Evolutionary conservation across 1,284 basidiomycete species (phyloP), one percentile per base, ranked within the genome.

Genomic region (Cryptococcus floricola): DNA sequence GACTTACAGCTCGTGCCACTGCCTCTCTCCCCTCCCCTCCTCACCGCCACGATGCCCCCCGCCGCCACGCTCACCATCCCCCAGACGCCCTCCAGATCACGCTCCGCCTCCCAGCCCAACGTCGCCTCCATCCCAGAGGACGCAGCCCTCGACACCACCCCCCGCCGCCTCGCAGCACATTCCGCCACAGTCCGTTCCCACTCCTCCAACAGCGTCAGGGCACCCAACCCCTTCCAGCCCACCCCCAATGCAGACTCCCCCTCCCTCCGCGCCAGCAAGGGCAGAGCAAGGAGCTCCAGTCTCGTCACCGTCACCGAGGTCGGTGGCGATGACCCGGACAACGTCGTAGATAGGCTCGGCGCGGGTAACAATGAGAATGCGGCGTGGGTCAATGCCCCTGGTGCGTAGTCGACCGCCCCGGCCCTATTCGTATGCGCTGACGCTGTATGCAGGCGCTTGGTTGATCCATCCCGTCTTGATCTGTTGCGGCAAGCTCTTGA

Each of bases 321-420:
- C 53, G 88, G 87, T 39, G 86, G 87, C 65, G 83, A 86, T 62
- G 84, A 85, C 18, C 81, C 85, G 47, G 89, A 93, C 69, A 87
- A 89, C 65, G 80, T 86, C 5, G 83, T 90, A 19, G 91, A 77
- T 58, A 66, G 94, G 77, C 83, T 89, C 64, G 86, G 85, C 61
- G 84, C 86, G 44, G 91, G 89, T 66, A 82, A 85, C 51, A 97
- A 98, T 74, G 85, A 91, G 67, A 99, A 99, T 75, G 93, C 92
- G 9, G 87, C 93, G 70, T 99, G 95, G 95, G 96, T 98, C 69
- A 97, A 99, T 73, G 86, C 89, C 61, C 98, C 98, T 79, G 95
- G 94, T 92, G 50, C 57, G 83, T 77, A 23, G 23, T 23, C 23
- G 28, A 27, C 16, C 5, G 37, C 13, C 19, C 14, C 13, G 4